Conservation (phyloP, 176 grass and related monocot species). For the Avena eriantha region DNA sequence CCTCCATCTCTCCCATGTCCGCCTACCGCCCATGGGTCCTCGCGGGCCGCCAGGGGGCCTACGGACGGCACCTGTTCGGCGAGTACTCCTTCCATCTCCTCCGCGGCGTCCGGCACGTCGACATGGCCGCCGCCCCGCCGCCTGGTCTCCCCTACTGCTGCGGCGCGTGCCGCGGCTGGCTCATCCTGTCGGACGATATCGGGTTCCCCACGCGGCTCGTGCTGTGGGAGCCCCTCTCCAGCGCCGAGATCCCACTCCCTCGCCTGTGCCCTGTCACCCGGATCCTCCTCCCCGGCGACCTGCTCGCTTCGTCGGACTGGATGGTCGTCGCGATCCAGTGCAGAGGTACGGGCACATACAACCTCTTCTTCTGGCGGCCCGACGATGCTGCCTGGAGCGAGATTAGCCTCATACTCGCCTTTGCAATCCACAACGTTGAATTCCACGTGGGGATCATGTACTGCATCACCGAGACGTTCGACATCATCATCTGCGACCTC, state of each 20-base stretch:
- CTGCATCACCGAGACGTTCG: not conserved
- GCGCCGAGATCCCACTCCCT: not conserved
- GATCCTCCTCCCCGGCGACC: not conserved
- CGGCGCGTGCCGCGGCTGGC: not conserved
- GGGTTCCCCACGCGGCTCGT: not conserved
- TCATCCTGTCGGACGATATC: not conserved
- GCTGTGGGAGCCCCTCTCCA: slow-evolving; percentile 33
- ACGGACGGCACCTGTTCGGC: no score
- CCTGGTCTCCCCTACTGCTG: not conserved
- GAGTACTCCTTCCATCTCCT: no score
- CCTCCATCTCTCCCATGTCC: no score
- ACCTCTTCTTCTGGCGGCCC: not conserved
- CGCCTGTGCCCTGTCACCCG: not conserved
- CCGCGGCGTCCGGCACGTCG: no score
- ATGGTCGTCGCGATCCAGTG: not conserved
- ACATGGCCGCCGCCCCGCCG: not conserved
- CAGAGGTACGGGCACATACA: not conserved
- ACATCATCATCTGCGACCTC: not conserved
- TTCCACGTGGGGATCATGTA: not conserved
- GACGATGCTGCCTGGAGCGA: not conserved
- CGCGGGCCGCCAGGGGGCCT: no score
- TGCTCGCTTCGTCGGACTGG: not conserved
- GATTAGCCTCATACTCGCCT: not conserved
- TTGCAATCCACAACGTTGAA: not conserved
- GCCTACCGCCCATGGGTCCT: no score